Percentiles rank a stretch among this genome's conserved stretches.
Conservation (phyloP, 2,329 filamentous ascomycete species). For the Penicillium aurantiogriseum region DNA sequence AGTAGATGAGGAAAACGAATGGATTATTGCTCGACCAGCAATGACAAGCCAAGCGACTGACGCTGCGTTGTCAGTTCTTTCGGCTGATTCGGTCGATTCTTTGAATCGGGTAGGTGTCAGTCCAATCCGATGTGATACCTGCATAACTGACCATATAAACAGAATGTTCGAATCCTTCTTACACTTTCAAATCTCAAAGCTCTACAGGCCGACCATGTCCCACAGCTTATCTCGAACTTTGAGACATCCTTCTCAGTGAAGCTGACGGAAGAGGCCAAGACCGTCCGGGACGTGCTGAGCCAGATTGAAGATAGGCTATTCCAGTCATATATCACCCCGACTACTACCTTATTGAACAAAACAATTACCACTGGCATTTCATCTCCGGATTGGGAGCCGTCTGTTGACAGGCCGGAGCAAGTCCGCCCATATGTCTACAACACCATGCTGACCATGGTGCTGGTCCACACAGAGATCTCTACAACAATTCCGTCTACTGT, state of each 20-base stretch:
- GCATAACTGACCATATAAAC: constrained; percentile 19
- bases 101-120: constrained; percentile 50
- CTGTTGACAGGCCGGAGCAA: constrained; percentile 60
- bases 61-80: constrained; percentile 42
- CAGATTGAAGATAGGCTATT: constrained; percentile 92
- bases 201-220: constrained; percentile 77
- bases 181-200: constrained; percentile 89
- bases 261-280: constrained; percentile 88
- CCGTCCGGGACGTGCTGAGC: constrained; percentile 81
- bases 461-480: constrained; percentile 86
- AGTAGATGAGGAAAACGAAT: constrained; percentile 55
- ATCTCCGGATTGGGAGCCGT: constrained; percentile 68
- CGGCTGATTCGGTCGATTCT: constrained; percentile 53
- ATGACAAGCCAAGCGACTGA: constrained; percentile 31
- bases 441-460: constrained; percentile 77
- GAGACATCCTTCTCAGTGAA: constrained; percentile 93
- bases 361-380: constrained; percentile 73
- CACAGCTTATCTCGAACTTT: constrained; percentile 85
- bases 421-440: constrained; percentile 89
- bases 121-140: not conserved
- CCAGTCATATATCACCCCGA: constrained; percentile 82
- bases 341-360: constrained; percentile 64
- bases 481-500: constrained; percentile 69
- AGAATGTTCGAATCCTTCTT: constrained; percentile 90
- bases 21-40: constrained; percentile 48